Percentiles rank a stretch among this genome's conserved stretches.
Evolutionary conservation across 2,329 filamentous ascomycete genomes (phyloP).

Genomic region (Colletotrichum sp.): DNA sequence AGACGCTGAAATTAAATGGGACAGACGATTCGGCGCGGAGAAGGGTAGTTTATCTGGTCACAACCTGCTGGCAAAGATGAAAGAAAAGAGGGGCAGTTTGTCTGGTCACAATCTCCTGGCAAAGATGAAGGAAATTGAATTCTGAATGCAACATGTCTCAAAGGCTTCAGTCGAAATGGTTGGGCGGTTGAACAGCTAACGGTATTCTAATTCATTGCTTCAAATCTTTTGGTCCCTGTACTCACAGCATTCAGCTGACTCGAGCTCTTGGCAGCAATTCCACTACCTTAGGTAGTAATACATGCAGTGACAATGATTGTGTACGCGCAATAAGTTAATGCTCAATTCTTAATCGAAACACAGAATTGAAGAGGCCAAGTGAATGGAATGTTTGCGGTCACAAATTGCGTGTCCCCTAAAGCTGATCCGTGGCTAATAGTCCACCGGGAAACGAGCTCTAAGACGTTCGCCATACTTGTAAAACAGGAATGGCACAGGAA

Average conservation of each 20-base stretch:
- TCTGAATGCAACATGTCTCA: neutral
- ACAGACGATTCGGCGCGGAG: neutral
- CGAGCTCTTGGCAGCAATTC: fast-evolving
- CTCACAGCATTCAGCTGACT: neutral
- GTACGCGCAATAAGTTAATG: neutral
- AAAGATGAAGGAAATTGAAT: neutral
- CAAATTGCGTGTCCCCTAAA: neutral
- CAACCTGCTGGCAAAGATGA: neutral
- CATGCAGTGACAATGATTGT: neutral
- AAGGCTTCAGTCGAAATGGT: fast-evolving
- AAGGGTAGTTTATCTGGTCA: neutral
- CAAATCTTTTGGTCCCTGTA: neutral
- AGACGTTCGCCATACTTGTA: conserved; percentile 5
- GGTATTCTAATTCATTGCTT: neutral
- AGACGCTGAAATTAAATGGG: neutral
- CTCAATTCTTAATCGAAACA: neutral
- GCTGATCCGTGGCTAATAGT: neutral
- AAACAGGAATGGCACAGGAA: conserved; percentile 8
- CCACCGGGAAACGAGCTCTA: neutral
- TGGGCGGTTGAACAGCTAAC: neutral
- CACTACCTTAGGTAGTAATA: too few species aligned
- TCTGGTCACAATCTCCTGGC: too few species aligned
- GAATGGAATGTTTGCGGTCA: neutral
- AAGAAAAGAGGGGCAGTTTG: too few species aligned
- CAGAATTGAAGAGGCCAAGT: neutral